These are phyloP conservation scores for Mortierella polycephala DNA, from an alignment of 371 early-diverging fungal species.

Conservation along the genomic window DNA sequence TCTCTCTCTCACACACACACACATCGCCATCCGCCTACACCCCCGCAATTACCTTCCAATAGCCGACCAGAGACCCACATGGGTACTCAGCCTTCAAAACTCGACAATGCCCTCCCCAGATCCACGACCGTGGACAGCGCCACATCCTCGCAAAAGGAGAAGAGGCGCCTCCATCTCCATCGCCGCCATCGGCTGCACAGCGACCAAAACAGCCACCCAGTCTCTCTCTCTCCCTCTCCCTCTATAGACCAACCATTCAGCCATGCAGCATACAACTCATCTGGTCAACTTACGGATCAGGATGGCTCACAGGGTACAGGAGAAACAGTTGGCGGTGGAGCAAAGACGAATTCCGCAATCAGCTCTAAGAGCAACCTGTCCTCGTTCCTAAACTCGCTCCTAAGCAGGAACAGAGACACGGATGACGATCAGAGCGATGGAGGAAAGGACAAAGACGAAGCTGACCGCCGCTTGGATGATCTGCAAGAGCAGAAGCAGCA, in stretches of 20 bases:
- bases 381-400: conserved; percentile 17
- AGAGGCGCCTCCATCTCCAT: not conserved
- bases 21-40: not conserved
- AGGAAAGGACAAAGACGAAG: not conserved
- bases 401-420: conserved; percentile 4
- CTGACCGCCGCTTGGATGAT: conserved; percentile 2
- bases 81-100: conserved; percentile 36
- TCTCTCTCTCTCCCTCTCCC: not conserved
- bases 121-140: conserved; percentile 15
- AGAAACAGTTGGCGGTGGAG: not conserved
- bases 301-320: conserved; percentile 22
- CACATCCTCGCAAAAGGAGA: conserved; percentile 2
- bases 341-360: not conserved
- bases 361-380: conserved; percentile 25
- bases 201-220: not conserved
- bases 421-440: not conserved
- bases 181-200: not conserved
- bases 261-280: not conserved
- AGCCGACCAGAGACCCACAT: conserved; percentile 9
- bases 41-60: not conserved
- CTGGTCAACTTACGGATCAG: conserved; percentile 8
- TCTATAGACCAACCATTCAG: not conserved
- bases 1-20: not conserved
- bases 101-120: conserved; percentile 15
- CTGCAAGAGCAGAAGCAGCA: conserved; percentile 26